Conservation (phyloP, 169 alveolate genomes). For the Besnoitia besnoiti region DNA sequence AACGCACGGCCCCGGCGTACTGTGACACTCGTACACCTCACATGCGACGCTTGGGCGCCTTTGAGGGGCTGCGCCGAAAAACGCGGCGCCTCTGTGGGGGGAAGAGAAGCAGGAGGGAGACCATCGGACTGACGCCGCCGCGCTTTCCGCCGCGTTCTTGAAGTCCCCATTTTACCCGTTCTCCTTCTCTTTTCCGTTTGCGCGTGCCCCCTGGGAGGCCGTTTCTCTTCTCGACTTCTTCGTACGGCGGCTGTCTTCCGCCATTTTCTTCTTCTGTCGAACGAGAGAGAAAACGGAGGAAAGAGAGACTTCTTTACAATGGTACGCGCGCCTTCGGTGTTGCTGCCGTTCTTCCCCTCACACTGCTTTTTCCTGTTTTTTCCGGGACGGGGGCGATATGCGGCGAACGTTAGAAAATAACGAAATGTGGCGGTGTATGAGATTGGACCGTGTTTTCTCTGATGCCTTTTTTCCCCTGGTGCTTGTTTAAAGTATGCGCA, state of each 20-base stretch:
- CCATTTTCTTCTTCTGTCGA: background rate
- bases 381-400: too few relatives aligned
- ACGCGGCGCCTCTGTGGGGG: conserved; percentile 6
- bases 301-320: background rate
- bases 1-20: too few relatives aligned
- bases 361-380: too few relatives aligned
- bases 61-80: conserved; percentile 19
- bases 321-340: background rate
- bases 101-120: background rate
- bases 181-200: background rate
- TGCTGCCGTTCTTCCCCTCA: background rate
- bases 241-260: background rate
- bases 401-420: too few relatives aligned
- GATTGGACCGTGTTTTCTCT: too few relatives aligned
- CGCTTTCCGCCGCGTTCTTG: background rate
- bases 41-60: background rate
- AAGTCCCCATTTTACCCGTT: background rate
- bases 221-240: background rate
- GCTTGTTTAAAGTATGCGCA: too few relatives aligned
- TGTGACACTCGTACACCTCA: too few relatives aligned
- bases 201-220: background rate
- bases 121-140: conserved; percentile 3
- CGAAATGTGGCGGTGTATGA: too few relatives aligned
- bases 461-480: too few relatives aligned
- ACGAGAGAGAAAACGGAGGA: conserved; percentile 2